Evolutionary conservation across 495 filamentous ascomycete genomes (phyloP), one percentile per base, ranked within the genome.

Genomic region (Aspergillus avenaceus): DNA sequence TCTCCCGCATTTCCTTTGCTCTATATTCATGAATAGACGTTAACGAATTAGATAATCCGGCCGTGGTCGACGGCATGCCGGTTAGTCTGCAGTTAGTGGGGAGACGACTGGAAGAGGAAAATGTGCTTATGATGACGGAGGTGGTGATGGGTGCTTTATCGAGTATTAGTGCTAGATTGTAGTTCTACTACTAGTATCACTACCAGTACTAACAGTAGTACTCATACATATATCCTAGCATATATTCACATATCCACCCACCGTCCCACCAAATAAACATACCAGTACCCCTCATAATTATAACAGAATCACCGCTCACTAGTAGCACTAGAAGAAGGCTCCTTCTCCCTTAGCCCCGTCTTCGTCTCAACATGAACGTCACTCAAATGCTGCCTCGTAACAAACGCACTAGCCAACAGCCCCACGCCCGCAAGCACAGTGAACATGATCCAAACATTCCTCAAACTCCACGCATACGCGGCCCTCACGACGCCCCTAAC

Each of bases 361-460:
- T 76, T 79, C 4, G 79, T 85, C 62, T 88, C 83, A 4, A 70
- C 69, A 63, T 86, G 84, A 58, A 84, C 81, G 38, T 66, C 73
- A 26, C 70, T 81, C 54, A 87, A 56, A 19, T 66, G 59, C 21
- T 61, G 52, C 49, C 76, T 74, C 37, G 70, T 63, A 46, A 88
- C 75, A 52, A 86, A 85, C 0, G 58, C 46, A 43, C 77, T 79
- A 7, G 71, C 74, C 5, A 83, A 46, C 8, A 86, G 42, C 2
- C 75, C 76, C 72, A 38, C 8, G 60, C 78, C 13, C 74, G 66
- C 49, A 83, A 59, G 54, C 68, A 73, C n/a, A 6, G 81, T 81
- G 56, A 81, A 84, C 40, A 81, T 40, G 25, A 84, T 82, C 79
- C 78, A 84, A 57, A 87, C 75, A 49, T 84, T 82, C 45, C 74